Base-by-base conservation (phyloP, 768 basidiomycete species). In the Clitopilus passeckerianus region DNA sequence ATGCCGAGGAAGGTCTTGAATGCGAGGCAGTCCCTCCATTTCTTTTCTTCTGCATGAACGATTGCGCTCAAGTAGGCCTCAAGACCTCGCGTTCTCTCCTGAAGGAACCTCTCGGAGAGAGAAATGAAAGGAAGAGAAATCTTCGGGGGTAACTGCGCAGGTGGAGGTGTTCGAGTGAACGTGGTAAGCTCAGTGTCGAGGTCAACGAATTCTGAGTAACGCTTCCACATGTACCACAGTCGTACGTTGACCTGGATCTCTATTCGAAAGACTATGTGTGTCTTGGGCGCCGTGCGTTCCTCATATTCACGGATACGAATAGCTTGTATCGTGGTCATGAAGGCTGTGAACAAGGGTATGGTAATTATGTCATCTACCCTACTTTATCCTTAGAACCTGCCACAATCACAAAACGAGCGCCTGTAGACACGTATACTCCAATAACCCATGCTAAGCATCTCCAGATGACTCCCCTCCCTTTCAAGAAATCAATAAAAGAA, bases 141-240 rank as follows among this genome's bases (percentile, higher is more conserved):
- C 73, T 98, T 98, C 9, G 89, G 85, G 33, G 96, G 96, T n/a
- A 98, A 83, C 16, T 79, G 61, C 15, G 73, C 80, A 10, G 95
- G 94, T 10, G 95, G 93, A n/a, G 87, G 74, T 15, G 85, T 82
- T 15, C 87, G 87, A 18, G 84, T 83, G 18, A 86, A 83, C 68
- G 89, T 87, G 27, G 82, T 80, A 66, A 97, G 84, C 66, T 95
- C 90, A 7, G 83, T 81, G 71, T 95, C 83, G 5, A 98, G 85
- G 65, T 92, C 87, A 67, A 83, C 86, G 74, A 98, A 98, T 74
- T 97, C 94, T 46, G 93, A 95, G 75, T 98, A 98, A 54, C 96
- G 90, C 59, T 90, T 80, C 86, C 90, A 91, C 80, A 97, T 91
- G 58, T 90, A 85, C 95, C 95, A 98, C 69, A 91, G 88, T 61